Evolutionary conservation across 202 grass and related monocot species (phyloP), one percentile per base, ranked within the genome.

Genomic region (Carex arenaria): DNA sequence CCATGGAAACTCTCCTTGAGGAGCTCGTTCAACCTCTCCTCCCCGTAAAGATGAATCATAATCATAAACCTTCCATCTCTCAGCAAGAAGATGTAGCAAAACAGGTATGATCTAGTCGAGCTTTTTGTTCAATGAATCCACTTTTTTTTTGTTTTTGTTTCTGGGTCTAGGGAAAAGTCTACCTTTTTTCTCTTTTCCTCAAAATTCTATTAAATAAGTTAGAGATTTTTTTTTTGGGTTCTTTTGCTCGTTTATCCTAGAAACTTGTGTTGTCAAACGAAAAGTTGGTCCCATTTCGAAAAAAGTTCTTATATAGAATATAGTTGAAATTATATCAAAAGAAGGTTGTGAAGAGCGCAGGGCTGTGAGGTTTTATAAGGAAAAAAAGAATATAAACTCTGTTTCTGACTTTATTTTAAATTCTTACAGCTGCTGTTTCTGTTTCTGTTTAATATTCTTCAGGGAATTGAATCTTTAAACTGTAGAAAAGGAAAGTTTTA

Each of bases 1-100:
- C 88, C 15, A 86, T 94, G 40, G 40, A 88, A 67, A 64, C 84
- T 64, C 85, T 93, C 22, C 81, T 97, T 23, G 90, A 90, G 13
- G 64, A 88, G 62, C 87, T 97, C 18, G 87, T 97, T 40, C 5
- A 5, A 62, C 89, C 92, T 19, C 78, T 68, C 13, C 88, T 94
- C 49, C 81, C 73, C 49, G 32, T 19, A 31, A 52, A 34, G 9
- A 14, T 49, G 42, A 14, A 23, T 67, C 28, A 1, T 28, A 19
- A 62, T 67, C 28, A 1, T 19, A 19, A 62, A 22, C 54, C 79
- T 66, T 3, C 85, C 13, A 63, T 66, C 32, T 61, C 88, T 67
- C 64, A 88, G 15, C 86, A 97, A 67, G 40, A 89, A 3, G 14
- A 6, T 49, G 82, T 91, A 4, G 87, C 90, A 63, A 88, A 77